These are phyloP conservation scores for Collybiopsis confluens DNA, from an alignment of 768 basidiomycete genomes.

Conservation along the genomic window DNA sequence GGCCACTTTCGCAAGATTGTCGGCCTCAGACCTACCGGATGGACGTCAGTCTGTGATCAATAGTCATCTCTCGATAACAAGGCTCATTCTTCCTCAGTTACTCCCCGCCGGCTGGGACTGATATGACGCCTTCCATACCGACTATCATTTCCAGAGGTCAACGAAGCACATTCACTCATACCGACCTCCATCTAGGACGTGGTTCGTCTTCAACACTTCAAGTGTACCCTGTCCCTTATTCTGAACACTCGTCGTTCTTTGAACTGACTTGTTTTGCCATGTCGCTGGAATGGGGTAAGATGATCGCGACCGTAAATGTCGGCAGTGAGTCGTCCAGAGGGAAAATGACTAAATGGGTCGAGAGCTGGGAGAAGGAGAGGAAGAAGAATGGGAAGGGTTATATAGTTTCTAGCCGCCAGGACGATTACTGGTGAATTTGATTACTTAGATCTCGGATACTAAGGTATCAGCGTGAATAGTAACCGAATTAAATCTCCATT, in stretches of 20 bases:
- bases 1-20: conserved; percentile 67
- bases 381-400: conserved; percentile 41
- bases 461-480: too few species aligned
- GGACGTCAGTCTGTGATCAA: conserved; percentile 63
- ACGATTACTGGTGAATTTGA: conserved; percentile 41
- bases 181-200: conserved; percentile 61
- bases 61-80: neutral
- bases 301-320: conserved; percentile 95
- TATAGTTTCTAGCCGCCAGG: conserved; percentile 36
- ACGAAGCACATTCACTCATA: conserved; percentile 55
- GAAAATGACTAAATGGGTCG: conserved; percentile 89
- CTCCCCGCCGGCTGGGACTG: conserved; percentile 58
- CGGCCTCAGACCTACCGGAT: conserved; percentile 92
- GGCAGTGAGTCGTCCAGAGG: conserved; percentile 65
- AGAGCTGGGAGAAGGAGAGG: conserved; percentile 83
- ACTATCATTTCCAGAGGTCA: conserved; percentile 67
- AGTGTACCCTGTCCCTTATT: conserved; percentile 86
- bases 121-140: conserved; percentile 59
- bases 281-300: conserved; percentile 77
- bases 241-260: conserved; percentile 94
- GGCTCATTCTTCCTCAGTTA: conserved; percentile 40
- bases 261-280: conserved; percentile 95
- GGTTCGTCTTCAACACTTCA: conserved; percentile 68
- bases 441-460: neutral
- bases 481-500: too few species aligned